Evolutionary conservation across 805 yeast genomes (phyloP).

Genomic region (Ogataea glucozyma): DNA sequence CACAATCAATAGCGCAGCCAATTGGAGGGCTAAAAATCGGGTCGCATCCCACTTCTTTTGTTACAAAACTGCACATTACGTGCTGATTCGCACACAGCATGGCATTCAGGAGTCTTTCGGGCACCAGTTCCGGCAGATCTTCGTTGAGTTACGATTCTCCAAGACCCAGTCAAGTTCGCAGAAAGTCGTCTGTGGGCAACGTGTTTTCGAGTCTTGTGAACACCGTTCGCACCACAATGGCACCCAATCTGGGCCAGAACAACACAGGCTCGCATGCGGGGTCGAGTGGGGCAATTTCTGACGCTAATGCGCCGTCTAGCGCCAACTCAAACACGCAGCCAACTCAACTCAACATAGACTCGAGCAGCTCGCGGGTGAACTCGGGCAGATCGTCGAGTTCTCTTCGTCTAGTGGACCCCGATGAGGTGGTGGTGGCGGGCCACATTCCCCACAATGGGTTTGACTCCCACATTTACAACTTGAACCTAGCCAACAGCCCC

Average conservation of each 20-base stretch:
- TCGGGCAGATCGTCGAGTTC: conserved; percentile 22
- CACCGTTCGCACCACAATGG: conserved; percentile 27
- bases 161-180: conserved; percentile 20
- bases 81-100: conserved; percentile 4
- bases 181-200: conserved; percentile 33
- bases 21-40: no score
- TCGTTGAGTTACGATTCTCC: conserved; percentile 22
- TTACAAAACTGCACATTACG: no score
- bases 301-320: no score
- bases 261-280: neutral
- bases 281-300: no score
- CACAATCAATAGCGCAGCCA: neutral
- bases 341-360: neutral
- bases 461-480: conserved; percentile 29
- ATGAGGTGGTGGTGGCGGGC: conserved; percentile 3
- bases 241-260: conserved; percentile 5
- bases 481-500: conserved; percentile 31
- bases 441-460: conserved; percentile 28
- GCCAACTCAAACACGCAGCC: neutral
- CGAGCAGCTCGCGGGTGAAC: conserved; percentile 11
- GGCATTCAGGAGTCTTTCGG: conserved; percentile 26
- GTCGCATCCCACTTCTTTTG: no score
- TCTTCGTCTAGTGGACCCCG: conserved; percentile 11
- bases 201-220: conserved; percentile 29
- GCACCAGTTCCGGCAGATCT: conserved; percentile 24